These are phyloP conservation scores for Citrus hindsii DNA, from an alignment of 345 rosid species.

Conservation along the genomic window DNA sequence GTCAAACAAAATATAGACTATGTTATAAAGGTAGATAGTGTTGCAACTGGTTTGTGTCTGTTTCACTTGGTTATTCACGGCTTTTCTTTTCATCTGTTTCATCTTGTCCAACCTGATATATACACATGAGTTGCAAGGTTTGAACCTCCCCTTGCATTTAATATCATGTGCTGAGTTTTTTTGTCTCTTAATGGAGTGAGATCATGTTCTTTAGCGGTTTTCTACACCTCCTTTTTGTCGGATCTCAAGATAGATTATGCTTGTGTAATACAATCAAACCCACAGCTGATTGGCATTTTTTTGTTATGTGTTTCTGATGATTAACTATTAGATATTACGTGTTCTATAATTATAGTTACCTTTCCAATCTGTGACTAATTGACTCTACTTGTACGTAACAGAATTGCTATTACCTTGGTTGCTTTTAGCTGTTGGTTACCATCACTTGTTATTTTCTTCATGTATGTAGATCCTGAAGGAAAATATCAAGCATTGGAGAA, in stretches of 20 bases:
- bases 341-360: not conserved
- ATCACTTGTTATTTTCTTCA: slow-evolving; percentile 11
- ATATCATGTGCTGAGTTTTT: not conserved
- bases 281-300: not conserved
- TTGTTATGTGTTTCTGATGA: not conserved
- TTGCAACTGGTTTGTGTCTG: not conserved
- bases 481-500: slow-evolving; percentile 78
- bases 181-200: not conserved
- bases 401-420: not conserved
- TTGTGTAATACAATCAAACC: not conserved
- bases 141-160: not conserved
- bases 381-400: too few species aligned
- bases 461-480: slow-evolving; percentile 70
- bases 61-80: not conserved
- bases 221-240: not conserved
- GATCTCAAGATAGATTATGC: not conserved
- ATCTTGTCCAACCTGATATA: not conserved
- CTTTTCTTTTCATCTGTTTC: not conserved
- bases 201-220: not conserved
- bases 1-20: not conserved
- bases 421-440: not conserved
- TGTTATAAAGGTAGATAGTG: not conserved
- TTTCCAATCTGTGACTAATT: not conserved
- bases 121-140: not conserved
- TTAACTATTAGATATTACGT: not conserved